Evolutionary conservation across 371 early-diverging fungal species (phyloP).

Genomic region (Dichotomocladium elegans): DNA sequence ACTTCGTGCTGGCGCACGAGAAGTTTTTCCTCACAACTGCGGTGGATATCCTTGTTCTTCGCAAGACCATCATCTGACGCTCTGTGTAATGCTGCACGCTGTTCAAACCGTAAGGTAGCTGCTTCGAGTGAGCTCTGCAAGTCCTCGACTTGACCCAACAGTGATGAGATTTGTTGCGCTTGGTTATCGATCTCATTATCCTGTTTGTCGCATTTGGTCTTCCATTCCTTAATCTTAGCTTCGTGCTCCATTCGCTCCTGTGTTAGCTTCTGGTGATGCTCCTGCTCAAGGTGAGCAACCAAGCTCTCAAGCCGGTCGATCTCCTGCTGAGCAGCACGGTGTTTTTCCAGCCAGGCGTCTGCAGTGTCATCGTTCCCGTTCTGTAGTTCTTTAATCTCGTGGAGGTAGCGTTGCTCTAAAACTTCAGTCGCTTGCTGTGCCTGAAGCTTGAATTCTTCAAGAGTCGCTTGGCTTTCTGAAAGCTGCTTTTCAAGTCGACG

Average conservation of each 20-base stretch:
- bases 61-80: neutral
- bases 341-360: slow-evolving; percentile 40
- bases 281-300: slow-evolving; percentile 8
- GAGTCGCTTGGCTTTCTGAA: slow-evolving; percentile 5
- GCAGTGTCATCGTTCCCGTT: slow-evolving; percentile 41
- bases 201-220: slow-evolving; percentile 13
- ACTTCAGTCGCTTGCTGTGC: slow-evolving; percentile 19
- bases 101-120: slow-evolving; percentile 31
- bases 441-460: slow-evolving; percentile 25
- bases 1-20: slow-evolving; percentile 25
- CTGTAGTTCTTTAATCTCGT: slow-evolving; percentile 34
- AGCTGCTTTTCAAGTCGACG: slow-evolving; percentile 32
- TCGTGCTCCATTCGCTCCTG: neutral
- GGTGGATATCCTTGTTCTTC: slow-evolving; percentile 7
- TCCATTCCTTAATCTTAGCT: slow-evolving; percentile 8
- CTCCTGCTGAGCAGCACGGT: slow-evolving; percentile 28
- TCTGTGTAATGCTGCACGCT: slow-evolving; percentile 18
- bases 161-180: slow-evolving; percentile 23
- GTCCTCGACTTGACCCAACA: slow-evolving; percentile 27
- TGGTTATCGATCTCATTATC: slow-evolving; percentile 20
- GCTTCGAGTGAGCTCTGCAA: slow-evolving; percentile 36
- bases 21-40: slow-evolving; percentile 17
- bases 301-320: slow-evolving; percentile 22
- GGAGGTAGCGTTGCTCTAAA: slow-evolving; percentile 32
- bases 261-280: slow-evolving; percentile 9